Evolutionary conservation across 2,329 filamentous ascomycete genomes (phyloP), one percentile per base, ranked within the genome.

Genomic region (Lithohypha guttulata): DNA sequence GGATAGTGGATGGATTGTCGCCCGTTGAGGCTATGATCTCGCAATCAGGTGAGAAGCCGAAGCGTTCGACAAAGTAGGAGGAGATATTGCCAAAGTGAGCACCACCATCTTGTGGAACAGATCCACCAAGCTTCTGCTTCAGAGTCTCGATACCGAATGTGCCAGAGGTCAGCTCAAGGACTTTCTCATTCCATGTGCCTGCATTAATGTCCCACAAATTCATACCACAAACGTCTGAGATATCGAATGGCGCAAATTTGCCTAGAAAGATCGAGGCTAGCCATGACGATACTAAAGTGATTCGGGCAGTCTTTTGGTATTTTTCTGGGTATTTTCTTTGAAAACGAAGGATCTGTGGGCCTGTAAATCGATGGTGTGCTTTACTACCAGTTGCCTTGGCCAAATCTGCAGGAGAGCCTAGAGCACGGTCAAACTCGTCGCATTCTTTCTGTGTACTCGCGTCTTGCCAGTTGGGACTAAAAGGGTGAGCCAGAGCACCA

Each of bases 381-480:
- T 86, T 81, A 58, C 89, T 95, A 20, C 91, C 91, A 7, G 91
- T 95, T 14, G 75, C 76, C 37, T 80, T 62, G 0, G 91, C 91
- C 51, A 98, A 64, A 46, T 71, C 69, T 53, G 80, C 71, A 2
- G 74, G 67, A 5, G 68, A 68, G 1, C 82, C 83, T 6, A 95
- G 64, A 38, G 69, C 66, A 4, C 66, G 71, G 59, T 96, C 87
- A 55, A 96, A 96, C 47, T 75, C 70, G 58, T 95, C 86, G 57
- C 87, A 95, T 63, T 98, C 84, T 49, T 70, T 70, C 64, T 95
- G 86, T 2, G 91, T 96, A 63, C 86, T 94, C 45, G 87, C 81
- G 59, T 98, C 91, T 64, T 96, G 91, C 91, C 91, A 98, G 60
- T 96, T 98, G 6, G 91, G 91, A 49, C 84, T 86, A 63, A 79